phyloP scores from a whole-genome alignment of 2,329 filamentous ascomycete genomes.

The Trichophaea hybrida region DNA sequence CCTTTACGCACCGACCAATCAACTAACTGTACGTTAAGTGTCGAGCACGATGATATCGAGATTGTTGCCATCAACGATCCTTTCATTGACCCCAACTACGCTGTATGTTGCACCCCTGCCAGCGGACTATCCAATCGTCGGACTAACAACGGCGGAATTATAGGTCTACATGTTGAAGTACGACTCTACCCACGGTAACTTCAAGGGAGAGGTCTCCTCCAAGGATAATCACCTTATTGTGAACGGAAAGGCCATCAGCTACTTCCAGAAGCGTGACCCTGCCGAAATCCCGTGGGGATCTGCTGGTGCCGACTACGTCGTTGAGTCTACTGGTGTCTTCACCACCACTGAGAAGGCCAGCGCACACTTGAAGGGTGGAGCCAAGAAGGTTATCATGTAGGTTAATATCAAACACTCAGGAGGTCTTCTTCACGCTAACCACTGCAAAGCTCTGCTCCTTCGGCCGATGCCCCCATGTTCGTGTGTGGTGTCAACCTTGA shows the following conservation, averaged over 20 bases:
- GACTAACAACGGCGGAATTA: constrained; percentile 14
- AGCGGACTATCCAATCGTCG: neutral
- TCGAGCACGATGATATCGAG: constrained; percentile 78
- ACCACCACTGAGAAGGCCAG: constrained; percentile 94
- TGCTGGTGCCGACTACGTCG: constrained; percentile 79
- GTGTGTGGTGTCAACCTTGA: constrained; percentile 99
- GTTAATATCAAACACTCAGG: constrained; percentile 31
- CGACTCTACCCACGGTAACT: constrained; percentile 89
- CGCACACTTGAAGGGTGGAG: constrained; percentile 87
- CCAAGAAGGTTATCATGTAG: constrained; percentile 84
- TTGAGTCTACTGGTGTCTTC: constrained; percentile 98
- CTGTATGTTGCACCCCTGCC: constrained; percentile 48
- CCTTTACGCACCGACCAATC: neutral
- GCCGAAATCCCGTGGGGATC: constrained; percentile 78
- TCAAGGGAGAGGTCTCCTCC: constrained; percentile 78
- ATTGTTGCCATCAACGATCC: constrained; percentile 97
- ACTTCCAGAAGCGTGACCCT: constrained; percentile 89
- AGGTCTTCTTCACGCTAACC: neutral
- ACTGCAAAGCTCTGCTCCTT: constrained; percentile 53
- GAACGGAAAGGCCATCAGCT: constrained; percentile 89
- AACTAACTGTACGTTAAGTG: constrained; percentile 33
- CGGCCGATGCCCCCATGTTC: constrained; percentile 97
- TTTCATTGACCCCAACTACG: constrained; percentile 96
- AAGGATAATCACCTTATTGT: constrained; percentile 56
- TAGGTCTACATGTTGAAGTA: constrained; percentile 99